Evolutionary conservation across 306 rosid species (phyloP).

Genomic region (Medicago ruthenica): DNA sequence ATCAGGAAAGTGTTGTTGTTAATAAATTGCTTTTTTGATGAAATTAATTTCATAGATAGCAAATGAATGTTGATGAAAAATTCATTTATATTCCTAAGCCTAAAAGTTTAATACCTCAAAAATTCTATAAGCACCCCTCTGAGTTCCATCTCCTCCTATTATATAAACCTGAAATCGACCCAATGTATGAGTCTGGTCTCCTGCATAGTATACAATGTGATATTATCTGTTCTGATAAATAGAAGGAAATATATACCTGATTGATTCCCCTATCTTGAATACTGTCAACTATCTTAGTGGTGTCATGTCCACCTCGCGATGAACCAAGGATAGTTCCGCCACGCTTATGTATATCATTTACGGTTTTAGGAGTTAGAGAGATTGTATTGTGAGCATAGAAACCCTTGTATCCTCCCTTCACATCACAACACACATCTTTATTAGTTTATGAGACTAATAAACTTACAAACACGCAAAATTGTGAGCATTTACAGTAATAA

Average conservation of each 20-base stretch:
- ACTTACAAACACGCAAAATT: neutral
- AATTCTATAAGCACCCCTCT: constrained; percentile 84
- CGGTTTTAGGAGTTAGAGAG: constrained; percentile 72
- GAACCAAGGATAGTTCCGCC: constrained; percentile 95
- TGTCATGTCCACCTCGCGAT: constrained; percentile 94
- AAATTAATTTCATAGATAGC: constrained; percentile 20
- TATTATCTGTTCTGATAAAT: constrained; percentile 5
- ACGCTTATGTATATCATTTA: constrained; percentile 94
- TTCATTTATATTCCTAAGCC: constrained; percentile 9
- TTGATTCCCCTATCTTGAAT: constrained; percentile 92
- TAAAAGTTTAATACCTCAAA: constrained; percentile 68
- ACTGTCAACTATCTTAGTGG: constrained; percentile 89
- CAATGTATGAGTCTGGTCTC: constrained; percentile 13
- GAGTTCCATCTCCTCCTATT: constrained; percentile 99
- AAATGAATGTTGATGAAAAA: neutral
- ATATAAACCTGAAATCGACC: constrained; percentile 75
- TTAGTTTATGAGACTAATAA: constrained; percentile 10
- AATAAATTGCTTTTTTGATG: constrained; percentile 16
- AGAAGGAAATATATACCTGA: constrained; percentile 60
- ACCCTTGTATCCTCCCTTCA: constrained; percentile 96
- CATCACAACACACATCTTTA: constrained; percentile 37
- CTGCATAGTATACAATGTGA: neutral
- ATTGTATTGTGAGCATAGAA: constrained; percentile 84
- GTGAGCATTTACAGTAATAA: neutral
- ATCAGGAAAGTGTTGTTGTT: constrained; percentile 25